Evolutionary conservation across 495 filamentous ascomycete species (phyloP), one percentile per base, ranked within the genome.

Genomic region (Penicillium bovifimosum): DNA sequence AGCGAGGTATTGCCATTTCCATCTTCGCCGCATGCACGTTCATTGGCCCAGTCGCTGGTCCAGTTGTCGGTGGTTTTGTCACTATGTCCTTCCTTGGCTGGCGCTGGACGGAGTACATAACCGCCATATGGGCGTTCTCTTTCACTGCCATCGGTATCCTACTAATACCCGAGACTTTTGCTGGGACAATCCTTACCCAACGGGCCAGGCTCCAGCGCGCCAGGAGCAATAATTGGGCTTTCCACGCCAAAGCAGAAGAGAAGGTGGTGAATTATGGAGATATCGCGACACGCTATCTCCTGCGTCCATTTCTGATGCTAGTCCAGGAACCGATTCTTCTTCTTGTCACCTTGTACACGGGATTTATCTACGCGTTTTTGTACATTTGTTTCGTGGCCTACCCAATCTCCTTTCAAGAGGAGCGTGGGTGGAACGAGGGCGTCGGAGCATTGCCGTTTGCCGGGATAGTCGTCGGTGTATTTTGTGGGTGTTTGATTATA

Each of bases 31-130:
- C 57, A 9, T 69, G 69, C 24, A 69, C 63, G 3, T 83, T 83
- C 62, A 55, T 79, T 13, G 82, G 82, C 1, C 80, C 82, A 0
- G 69, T 81, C 6, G 54, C 70, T 0, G 81, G 77, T 0, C 82
- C 83, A 3, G 75, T 86, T 17, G 67, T 84, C 1, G 80, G 78
- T 1, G 68, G 68, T 1, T 83, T 81, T 52, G 66, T 82, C 29
- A 75, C 72, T 8, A 55, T 70, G 18, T 65, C 58, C 17, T 63
- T 75, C 46, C 65, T 82, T 2, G 75, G 71, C 17, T 85, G 83
- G 81, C 63, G 78, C 29, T 84, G 82, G 81, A 80, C 78, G 1
- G 72, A 66, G 24, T 88, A 74, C 66, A 70, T 83, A 20, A 80
- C 76, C 6, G 58, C 74, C 5, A 82, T 86, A 50, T 71, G 80